phyloP scores from a whole-genome alignment of 2,329 filamentous ascomycete species.

The Monilinia polystroma region DNA sequence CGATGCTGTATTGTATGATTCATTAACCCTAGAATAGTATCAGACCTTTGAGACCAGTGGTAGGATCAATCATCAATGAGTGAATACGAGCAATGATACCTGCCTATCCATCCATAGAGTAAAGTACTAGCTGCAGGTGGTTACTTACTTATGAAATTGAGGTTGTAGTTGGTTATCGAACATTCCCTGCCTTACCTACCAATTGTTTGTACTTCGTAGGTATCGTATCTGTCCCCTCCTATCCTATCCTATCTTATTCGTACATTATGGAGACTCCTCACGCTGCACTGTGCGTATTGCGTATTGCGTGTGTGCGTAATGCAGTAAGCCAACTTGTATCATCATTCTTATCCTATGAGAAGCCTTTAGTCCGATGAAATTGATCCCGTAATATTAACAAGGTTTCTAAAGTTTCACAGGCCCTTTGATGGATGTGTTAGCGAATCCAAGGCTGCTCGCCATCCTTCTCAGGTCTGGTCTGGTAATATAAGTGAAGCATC shows the following conservation, averaged over 20 bases:
- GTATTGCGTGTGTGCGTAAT: background rate
- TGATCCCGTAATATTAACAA: background rate
- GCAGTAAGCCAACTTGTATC: constrained; percentile 2
- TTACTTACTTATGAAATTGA: background rate
- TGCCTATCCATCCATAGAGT: no score
- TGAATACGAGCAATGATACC: background rate
- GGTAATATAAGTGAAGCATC: no score
- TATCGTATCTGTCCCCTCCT: background rate
- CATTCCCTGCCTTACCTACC: no score
- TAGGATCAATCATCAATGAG: no score
- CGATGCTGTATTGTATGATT: background rate
- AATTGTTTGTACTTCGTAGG: no score
- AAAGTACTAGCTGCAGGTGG: no score
- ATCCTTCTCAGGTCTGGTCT: background rate
- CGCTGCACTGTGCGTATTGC: background rate
- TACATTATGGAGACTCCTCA: constrained; percentile 3
- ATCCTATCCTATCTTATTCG: no score
- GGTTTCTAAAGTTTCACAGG: background rate
- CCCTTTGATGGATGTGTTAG: background rate
- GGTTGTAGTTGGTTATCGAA: background rate
- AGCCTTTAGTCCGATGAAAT: background rate
- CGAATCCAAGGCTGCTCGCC: constrained; percentile 12
- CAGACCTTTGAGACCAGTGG: background rate
- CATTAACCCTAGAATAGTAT: background rate
- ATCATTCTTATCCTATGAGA: constrained; percentile 10